Base-by-base conservation (phyloP, 495 filamentous ascomycete species). In the Thermochaetoides thermophila region DNA sequence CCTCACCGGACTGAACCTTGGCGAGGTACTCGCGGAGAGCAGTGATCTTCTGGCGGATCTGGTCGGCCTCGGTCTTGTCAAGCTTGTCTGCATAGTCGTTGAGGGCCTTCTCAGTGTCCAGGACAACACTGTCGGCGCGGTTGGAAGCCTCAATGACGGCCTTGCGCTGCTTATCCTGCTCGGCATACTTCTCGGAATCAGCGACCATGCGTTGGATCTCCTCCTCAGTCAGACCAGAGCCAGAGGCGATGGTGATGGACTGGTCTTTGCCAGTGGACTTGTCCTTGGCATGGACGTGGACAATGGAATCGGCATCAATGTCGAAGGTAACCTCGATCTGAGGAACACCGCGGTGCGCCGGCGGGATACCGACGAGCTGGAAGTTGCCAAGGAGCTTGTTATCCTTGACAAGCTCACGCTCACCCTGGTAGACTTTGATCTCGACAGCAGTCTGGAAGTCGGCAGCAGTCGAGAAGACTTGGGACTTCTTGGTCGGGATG, bases 341-440 rank as follows among this genome's bases (percentile, higher is more conserved):
- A 40, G 89, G 89, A 31, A 96, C 84, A 68, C 89, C 89, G 61
- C 89, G 85, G 71, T 92, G 86, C 33, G 89, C 89, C 34, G 89
- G 89, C 21, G 89, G 89, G 42, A 97, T 95, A 37, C 89, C 89
- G 50, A 94, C 84, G 39, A 97, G 80, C 73, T 97, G 89, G 81
- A 97, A 97, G 81, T 97, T 96, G 23, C 89, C 89, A 13, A 97
- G 76, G 38, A 97, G 68, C 72, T 97, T 97, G 78, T 97, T 97
- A 70, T 97, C 89, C 55, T 76, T 77, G 53, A 97, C 89, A 35
- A 97, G 82, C 68, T 97, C 89, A 81, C 89, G 89, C 72, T 97
- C 89, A 68, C 89, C 89, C 74, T 97, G 89, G 81, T 76, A 96
- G 36, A 97, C 91, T 78, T 97, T 97, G 73, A 97, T 97, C 71